Conservation (phyloP, 768 basidiomycete genomes). For the Phylloporus sp. region DNA sequence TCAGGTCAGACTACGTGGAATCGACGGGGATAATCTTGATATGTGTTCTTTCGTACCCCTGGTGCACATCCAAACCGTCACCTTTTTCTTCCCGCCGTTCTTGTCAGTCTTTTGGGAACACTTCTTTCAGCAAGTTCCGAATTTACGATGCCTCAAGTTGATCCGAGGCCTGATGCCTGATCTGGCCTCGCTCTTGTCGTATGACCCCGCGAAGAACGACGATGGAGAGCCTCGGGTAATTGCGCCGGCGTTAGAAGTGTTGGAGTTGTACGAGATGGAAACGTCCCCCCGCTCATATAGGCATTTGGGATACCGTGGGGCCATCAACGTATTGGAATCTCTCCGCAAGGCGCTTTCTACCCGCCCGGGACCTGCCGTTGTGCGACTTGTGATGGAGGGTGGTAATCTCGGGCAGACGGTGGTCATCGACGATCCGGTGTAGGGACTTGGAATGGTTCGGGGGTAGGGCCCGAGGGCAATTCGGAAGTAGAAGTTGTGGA, state of each 20-base stretch:
- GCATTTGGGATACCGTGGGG: too few species aligned
- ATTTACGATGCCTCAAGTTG: conserved; percentile 1
- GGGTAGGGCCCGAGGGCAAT: too few species aligned
- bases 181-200: background rate
- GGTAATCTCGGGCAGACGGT: too few species aligned
- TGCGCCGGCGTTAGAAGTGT: background rate
- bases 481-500: too few species aligned
- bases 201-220: too few species aligned
- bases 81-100: background rate
- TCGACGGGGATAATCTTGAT: background rate
- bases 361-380: too few species aligned
- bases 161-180: background rate
- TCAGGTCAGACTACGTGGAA: too few species aligned
- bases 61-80: background rate
- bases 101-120: background rate
- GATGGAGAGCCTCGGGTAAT: background rate
- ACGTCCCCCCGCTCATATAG: too few species aligned
- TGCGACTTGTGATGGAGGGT: too few species aligned
- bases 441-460: too few species aligned
- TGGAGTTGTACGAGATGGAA: background rate
- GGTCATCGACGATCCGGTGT: too few species aligned
- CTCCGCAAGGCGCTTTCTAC: too few species aligned
- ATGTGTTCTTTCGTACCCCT: conserved; percentile 1
- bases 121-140: background rate
- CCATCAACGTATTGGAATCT: background rate